Conservation (phyloP, 805 yeast species). For the Wickerhamomyces bisporus region DNA sequence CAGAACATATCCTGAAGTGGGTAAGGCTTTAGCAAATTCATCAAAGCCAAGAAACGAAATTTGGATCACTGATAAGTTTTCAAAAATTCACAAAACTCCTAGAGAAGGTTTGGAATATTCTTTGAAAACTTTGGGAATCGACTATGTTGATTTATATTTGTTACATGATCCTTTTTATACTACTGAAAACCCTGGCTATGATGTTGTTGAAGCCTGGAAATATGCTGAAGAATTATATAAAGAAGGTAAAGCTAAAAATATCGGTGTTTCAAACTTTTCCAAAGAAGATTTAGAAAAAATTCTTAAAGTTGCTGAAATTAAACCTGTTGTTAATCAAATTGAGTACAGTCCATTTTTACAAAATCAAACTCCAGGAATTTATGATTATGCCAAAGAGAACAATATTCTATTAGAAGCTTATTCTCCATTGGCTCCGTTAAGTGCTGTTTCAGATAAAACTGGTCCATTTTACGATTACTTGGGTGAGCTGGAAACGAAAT, state of each 20-base stretch:
- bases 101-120: constrained; percentile 34
- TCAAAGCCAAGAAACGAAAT: constrained; percentile 43
- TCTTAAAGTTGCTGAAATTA: constrained; percentile 30
- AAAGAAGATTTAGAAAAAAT: constrained; percentile 40
- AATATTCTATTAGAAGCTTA: constrained; percentile 58
- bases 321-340: constrained; percentile 58
- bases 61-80: constrained; percentile 52
- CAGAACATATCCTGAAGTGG: constrained; percentile 48
- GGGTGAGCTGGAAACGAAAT: constrained; percentile 46
- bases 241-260: constrained; percentile 48
- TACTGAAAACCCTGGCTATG: constrained; percentile 32
- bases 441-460: constrained; percentile 39
- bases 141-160: constrained; percentile 48
- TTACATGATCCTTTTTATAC: constrained; percentile 40
- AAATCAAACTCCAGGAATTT: constrained; percentile 58
- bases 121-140: constrained; percentile 34
- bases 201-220: constrained; percentile 47
- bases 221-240: constrained; percentile 42
- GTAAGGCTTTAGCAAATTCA: constrained; percentile 38
- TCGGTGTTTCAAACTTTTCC: constrained; percentile 59
- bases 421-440: constrained; percentile 61
- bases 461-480: constrained; percentile 35
- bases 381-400: constrained; percentile 44
- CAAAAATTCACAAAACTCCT: constrained; percentile 31
- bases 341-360: constrained; percentile 64